phyloP scores from a whole-genome alignment of 2,329 filamentous ascomycete species.

The Penicillium olsonii region DNA sequence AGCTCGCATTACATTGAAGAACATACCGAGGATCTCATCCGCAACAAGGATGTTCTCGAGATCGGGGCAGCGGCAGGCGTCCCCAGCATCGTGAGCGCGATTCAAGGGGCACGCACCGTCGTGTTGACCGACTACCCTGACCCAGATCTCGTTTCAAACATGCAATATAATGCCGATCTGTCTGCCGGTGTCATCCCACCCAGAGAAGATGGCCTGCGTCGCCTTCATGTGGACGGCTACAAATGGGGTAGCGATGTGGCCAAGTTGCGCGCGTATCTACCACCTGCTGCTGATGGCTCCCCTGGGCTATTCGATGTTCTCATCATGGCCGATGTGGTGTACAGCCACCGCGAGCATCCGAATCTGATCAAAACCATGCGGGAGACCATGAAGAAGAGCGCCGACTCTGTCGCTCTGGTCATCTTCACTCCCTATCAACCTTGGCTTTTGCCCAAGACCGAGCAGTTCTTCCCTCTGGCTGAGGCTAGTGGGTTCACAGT shows the following conservation, averaged over 20 bases:
- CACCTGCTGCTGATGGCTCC: slow-evolving; percentile 56
- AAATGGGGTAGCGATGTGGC: slow-evolving; percentile 74
- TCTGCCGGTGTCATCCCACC: slow-evolving; percentile 49
- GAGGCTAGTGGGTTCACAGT: slow-evolving; percentile 71
- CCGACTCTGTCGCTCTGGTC: slow-evolving; percentile 69
- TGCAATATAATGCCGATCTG: slow-evolving; percentile 71
- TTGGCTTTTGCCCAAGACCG: slow-evolving; percentile 82
- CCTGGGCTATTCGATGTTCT: slow-evolving; percentile 73
- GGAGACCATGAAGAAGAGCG: slow-evolving; percentile 61
- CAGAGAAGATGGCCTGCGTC: slow-evolving; percentile 31
- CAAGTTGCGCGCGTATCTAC: slow-evolving; percentile 61
- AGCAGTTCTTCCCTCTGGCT: slow-evolving; percentile 81
- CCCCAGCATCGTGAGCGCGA: slow-evolving; percentile 74
- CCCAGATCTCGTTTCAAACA: slow-evolving; percentile 75
- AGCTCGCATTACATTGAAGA: slow-evolving; percentile 77
- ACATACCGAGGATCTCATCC: slow-evolving; percentile 61
- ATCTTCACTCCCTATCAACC: slow-evolving; percentile 95
- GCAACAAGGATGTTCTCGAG: slow-evolving; percentile 73
- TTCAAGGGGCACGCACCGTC: slow-evolving; percentile 66
- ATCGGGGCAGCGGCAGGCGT: slow-evolving; percentile 86
- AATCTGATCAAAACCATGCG: slow-evolving; percentile 74
- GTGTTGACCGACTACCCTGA: slow-evolving; percentile 92
- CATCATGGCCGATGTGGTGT: slow-evolving; percentile 84
- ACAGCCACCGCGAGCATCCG: slow-evolving; percentile 83
- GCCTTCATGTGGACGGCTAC: slow-evolving; percentile 68